A percentile compares a stretch with the other conserved stretches of the same genome.
These are phyloP conservation scores for Mucuna pruriens DNA, from an alignment of 306 rosid genomes.

Conservation along the genomic window DNA sequence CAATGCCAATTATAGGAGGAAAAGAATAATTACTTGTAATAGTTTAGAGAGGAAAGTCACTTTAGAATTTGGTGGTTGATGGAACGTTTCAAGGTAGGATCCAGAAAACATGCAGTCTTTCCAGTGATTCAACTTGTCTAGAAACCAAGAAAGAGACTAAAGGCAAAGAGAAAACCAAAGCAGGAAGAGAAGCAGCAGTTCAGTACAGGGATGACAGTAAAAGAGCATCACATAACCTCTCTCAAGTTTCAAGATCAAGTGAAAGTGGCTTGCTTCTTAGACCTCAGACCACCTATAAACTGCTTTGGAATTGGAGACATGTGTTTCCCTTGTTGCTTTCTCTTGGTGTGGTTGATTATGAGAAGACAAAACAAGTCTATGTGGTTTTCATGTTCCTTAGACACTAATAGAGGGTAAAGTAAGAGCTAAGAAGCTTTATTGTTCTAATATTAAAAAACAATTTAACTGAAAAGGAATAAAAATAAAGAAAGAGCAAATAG, in stretches of 20 bases:
- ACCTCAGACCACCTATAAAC: slow-evolving; percentile 44
- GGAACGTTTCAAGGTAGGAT: not conserved
- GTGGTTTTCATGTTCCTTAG: slow-evolving; percentile 44
- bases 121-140: not conserved
- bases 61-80: not conserved
- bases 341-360: slow-evolving; percentile 44
- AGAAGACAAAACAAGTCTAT: slow-evolving; percentile 43
- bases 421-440: slow-evolving; percentile 21
- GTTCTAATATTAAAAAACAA: not conserved
- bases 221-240: slow-evolving; percentile 42
- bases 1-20: slow-evolving; percentile 11
- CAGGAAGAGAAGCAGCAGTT: slow-evolving; percentile 34
- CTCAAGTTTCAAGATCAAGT: slow-evolving; percentile 44
- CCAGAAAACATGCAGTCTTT: slow-evolving; percentile 1
- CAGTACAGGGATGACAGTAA: slow-evolving; percentile 27
- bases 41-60: slow-evolving; percentile 24
- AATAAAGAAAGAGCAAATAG: slow-evolving; percentile 19
- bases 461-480: slow-evolving; percentile 31
- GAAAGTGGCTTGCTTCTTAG: slow-evolving; percentile 38
- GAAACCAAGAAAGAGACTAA: slow-evolving; percentile 33
- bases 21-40: slow-evolving; percentile 25
- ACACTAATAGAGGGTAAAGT: slow-evolving; percentile 36
- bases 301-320: slow-evolving; percentile 58
- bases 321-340: slow-evolving; percentile 34
- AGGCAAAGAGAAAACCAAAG: slow-evolving; percentile 31